Evolutionary conservation across 2,329 filamentous ascomycete genomes (phyloP).

Genomic region (Beauveria sp.): DNA sequence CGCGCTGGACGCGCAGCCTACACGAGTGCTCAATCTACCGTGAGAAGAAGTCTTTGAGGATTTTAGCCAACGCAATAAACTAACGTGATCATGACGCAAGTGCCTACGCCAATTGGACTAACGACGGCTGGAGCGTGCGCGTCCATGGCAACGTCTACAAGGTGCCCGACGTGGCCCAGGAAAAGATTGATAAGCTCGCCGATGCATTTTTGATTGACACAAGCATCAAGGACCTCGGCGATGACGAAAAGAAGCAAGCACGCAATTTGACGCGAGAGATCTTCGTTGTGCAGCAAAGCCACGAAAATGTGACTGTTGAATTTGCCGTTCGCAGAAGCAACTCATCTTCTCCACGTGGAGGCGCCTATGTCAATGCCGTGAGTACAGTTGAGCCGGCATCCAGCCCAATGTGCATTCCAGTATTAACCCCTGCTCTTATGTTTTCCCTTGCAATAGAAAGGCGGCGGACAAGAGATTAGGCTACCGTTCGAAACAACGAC

Average conservation of each 20-base stretch:
- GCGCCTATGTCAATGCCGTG: constrained; percentile 44
- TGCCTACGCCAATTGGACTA: constrained; percentile 70
- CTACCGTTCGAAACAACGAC: constrained; percentile 59
- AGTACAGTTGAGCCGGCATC: not conserved
- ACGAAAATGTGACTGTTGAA: constrained; percentile 53
- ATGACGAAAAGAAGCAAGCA: constrained; percentile 56
- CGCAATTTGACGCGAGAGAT: constrained; percentile 67
- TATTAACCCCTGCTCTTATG: not conserved
- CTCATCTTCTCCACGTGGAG: constrained; percentile 27
- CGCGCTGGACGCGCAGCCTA: constrained; percentile 55
- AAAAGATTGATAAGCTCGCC: constrained; percentile 60
- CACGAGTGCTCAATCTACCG: constrained; percentile 64
- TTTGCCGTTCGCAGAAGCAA: constrained; percentile 32
- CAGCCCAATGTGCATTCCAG: too few species aligned
- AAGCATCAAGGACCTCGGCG: constrained; percentile 47
- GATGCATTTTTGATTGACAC: constrained; percentile 52
- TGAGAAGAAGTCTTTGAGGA: constrained; percentile 21
- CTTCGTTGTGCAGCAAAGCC: constrained; percentile 65
- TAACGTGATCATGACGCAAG: constrained; percentile 23
- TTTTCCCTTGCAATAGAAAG: constrained; percentile 24
- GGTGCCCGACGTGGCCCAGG: constrained; percentile 58
- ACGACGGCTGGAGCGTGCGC: constrained; percentile 67
- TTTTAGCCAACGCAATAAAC: not conserved
- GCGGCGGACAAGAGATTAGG: constrained; percentile 54
- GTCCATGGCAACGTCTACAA: constrained; percentile 80